A percentile compares a stretch with the other conserved stretches of the same genome.
Evolutionary conservation across 1,284 basidiomycete species (phyloP).

Genomic region (Austroboletus novae-zelandiae): DNA sequence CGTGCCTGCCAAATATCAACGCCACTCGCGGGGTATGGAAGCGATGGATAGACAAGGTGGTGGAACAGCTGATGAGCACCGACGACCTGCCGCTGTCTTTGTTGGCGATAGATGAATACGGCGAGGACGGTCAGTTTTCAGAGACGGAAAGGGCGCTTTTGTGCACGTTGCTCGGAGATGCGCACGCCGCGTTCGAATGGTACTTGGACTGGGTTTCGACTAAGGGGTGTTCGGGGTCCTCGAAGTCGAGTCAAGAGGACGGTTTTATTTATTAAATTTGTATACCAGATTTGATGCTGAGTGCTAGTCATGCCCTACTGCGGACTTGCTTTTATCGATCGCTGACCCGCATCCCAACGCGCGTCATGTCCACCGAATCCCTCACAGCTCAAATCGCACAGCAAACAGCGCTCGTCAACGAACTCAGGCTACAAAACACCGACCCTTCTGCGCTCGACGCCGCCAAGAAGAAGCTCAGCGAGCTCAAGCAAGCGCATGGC

Average conservation of each 20-base stretch:
- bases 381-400: conserved; percentile 50
- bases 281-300: conserved; percentile 9
- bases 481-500: conserved; percentile 60
- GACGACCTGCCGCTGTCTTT: conserved; percentile 12
- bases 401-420: conserved; percentile 55
- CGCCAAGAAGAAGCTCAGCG: conserved; percentile 65
- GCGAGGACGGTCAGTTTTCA: conserved; percentile 10
- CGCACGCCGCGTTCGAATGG: conserved; percentile 25
- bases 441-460: conserved; percentile 54
- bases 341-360: conserved; percentile 7
- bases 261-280: background rate
- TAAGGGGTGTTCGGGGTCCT: conserved; percentile 26
- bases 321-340: background rate
- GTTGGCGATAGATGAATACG: conserved; percentile 7
- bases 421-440: conserved; percentile 55
- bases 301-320: background rate
- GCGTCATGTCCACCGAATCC: conserved; percentile 35
- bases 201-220: conserved; percentile 5
- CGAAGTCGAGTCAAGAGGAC: conserved; percentile 16
- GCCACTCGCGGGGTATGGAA: conserved; percentile 21
- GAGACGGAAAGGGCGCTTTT: conserved; percentile 14
- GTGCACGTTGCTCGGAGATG: conserved; percentile 19
- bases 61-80: conserved; percentile 18
- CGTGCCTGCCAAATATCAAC: conserved; percentile 21
- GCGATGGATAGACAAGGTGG: conserved; percentile 25